Conservation (phyloP, 2,329 filamentous ascomycete genomes). For the Aurifilum marmelostoma region DNA sequence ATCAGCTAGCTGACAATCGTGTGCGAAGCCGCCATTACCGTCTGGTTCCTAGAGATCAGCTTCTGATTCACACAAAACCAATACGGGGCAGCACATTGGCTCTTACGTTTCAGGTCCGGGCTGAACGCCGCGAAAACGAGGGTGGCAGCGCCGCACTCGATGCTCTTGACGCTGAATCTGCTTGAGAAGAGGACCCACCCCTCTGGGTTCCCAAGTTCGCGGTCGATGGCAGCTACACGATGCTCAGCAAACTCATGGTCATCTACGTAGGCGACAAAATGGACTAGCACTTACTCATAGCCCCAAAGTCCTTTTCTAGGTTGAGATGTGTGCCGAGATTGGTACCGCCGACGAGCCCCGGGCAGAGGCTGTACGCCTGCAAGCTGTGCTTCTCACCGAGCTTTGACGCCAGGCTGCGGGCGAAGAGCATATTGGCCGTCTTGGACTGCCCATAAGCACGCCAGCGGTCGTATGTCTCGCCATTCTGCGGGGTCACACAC, state of each 20-base stretch:
- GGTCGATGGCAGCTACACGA: background rate
- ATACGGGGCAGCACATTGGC: no score
- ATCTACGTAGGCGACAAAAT: background rate
- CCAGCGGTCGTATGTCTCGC: constrained; percentile 21
- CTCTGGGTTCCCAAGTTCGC: background rate
- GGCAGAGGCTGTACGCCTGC: constrained; percentile 14
- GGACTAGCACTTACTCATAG: background rate
- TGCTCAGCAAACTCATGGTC: background rate
- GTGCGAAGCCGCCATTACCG: constrained; percentile 33
- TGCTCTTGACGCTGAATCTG: background rate
- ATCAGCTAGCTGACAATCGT: constrained; percentile 32
- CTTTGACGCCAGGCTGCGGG: constrained; percentile 16
- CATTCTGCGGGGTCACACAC: background rate
- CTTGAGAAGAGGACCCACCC: background rate
- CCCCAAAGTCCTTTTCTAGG: background rate
- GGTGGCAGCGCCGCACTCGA: constrained; percentile 11
- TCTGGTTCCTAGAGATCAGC: constrained; percentile 16
- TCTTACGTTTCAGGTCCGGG: constrained; percentile 6
- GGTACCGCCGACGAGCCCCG: constrained; percentile 3
- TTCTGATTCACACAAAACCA: background rate
- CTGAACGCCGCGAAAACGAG: constrained; percentile 16
- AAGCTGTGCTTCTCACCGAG: constrained; percentile 9
- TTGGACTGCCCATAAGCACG: constrained; percentile 22
- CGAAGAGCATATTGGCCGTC: constrained; percentile 20
- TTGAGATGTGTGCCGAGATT: background rate